Conservation (phyloP, 2,329 filamentous ascomycete genomes). For the Trichoderma koningiopsis region DNA sequence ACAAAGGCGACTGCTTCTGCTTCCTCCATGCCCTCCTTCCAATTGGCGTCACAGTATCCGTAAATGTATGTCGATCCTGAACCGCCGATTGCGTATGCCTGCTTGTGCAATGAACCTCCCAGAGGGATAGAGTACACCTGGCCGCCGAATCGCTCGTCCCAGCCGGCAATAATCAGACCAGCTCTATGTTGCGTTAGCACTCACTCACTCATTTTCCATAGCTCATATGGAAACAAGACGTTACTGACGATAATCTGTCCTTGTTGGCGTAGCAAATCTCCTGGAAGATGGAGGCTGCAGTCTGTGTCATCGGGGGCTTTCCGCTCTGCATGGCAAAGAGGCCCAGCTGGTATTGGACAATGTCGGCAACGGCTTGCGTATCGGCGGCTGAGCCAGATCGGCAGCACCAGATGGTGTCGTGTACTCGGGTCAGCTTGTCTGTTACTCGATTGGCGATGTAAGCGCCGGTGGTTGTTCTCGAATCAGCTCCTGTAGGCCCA, state of each 20-base stretch:
- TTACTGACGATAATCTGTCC: constrained; percentile 77
- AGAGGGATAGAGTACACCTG: constrained; percentile 98
- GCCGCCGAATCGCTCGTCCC: constrained; percentile 90
- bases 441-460: constrained; percentile 99
- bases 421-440: constrained; percentile 97
- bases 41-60: constrained; percentile 96
- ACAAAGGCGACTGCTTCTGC: constrained; percentile 89
- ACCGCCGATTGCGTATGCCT: constrained; percentile 91
- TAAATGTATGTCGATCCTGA: constrained; percentile 99
- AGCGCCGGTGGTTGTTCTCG: constrained; percentile 92
- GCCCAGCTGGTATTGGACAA: constrained; percentile 94
- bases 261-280: constrained; percentile 99
- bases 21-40: constrained; percentile 93
- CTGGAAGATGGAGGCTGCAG: constrained; percentile 93
- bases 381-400: constrained; percentile 96
- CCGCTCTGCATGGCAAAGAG: constrained; percentile 90
- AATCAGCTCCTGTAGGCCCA: constrained; percentile 72
- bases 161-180: constrained; percentile 97
- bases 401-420: constrained; percentile 99
- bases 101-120: constrained; percentile 96
- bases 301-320: constrained; percentile 89
- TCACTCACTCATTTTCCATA: not conserved
- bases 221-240: not conserved
- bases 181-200: constrained; percentile 60
- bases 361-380: constrained; percentile 96